Percentiles rank a stretch among this genome's conserved stretches.
Conservation (phyloP, 2,329 filamentous ascomycete species). For the Aplosporella prunicola region DNA sequence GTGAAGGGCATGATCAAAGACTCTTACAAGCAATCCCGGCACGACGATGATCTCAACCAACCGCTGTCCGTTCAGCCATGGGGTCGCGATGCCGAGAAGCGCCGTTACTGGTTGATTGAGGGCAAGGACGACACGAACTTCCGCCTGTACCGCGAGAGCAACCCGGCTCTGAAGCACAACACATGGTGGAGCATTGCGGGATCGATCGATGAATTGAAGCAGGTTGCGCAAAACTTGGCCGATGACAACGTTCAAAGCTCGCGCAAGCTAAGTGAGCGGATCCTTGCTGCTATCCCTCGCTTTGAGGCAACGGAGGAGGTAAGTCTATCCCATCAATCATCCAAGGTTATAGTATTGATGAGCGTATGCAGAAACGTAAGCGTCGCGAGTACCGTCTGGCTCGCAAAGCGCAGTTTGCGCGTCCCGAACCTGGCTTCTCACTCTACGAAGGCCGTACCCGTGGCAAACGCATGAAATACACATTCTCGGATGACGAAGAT, state of each 20-base stretch:
- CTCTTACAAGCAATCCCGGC: constrained; percentile 78
- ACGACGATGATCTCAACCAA: constrained; percentile 70
- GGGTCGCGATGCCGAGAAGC: constrained; percentile 82
- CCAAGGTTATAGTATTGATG: background rate
- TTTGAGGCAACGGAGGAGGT: constrained; percentile 93
- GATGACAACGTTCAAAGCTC: constrained; percentile 75
- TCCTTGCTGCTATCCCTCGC: constrained; percentile 68
- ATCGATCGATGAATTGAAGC: constrained; percentile 74
- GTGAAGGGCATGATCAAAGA: constrained; percentile 75
- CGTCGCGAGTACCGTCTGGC: constrained; percentile 82
- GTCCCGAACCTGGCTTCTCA: constrained; percentile 82
- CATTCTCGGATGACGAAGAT: constrained; percentile 78
- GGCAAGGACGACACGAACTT: constrained; percentile 91
- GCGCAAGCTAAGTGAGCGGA: constrained; percentile 65
- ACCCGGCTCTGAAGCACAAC: constrained; percentile 62
- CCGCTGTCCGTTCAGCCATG: constrained; percentile 82
- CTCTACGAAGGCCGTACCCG: constrained; percentile 93
- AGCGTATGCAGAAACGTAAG: constrained; percentile 64
- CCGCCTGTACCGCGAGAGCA: constrained; percentile 87
- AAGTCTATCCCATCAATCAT: constrained; percentile 20
- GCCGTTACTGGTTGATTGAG: constrained; percentile 88
- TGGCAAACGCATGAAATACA: constrained; percentile 94
- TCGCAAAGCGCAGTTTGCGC: constrained; percentile 77
- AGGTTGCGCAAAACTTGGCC: constrained; percentile 65
- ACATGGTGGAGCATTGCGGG: constrained; percentile 94